These are phyloP conservation scores for Lophiotrema nucula DNA, from an alignment of 495 filamentous ascomycete genomes.

Conservation along the genomic window DNA sequence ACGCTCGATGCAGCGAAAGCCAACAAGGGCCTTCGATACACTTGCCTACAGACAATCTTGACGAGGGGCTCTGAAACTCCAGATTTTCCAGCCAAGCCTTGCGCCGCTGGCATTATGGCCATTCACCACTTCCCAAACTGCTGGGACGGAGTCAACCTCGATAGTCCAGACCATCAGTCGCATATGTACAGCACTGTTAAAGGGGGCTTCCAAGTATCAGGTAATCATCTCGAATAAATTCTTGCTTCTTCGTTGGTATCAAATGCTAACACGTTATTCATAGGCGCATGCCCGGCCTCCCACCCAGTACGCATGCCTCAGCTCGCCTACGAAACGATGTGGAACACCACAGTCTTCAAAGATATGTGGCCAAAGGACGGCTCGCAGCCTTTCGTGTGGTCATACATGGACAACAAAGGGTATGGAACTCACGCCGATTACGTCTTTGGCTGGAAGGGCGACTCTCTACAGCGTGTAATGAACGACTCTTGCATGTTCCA, in stretches of 20 bases:
- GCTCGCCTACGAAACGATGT: slow-evolving; percentile 31
- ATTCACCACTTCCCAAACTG: slow-evolving; percentile 52
- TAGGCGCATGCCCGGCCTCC: slow-evolving; percentile 17
- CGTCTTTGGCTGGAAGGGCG: slow-evolving; percentile 31
- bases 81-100: slow-evolving; percentile 49
- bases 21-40: slow-evolving; percentile 49
- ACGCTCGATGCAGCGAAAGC: slow-evolving; percentile 16
- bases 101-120: slow-evolving; percentile 50
- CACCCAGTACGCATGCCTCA: slow-evolving; percentile 30
- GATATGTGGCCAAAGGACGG: slow-evolving; percentile 32
- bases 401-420: slow-evolving; percentile 20
- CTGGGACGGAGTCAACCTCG: slow-evolving; percentile 31
- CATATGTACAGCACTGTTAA: slow-evolving; percentile 21
- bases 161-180: slow-evolving; percentile 27
- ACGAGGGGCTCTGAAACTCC: slow-evolving; percentile 47
- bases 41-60: slow-evolving; percentile 46
- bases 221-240: no score
- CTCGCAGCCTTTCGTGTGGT: slow-evolving; percentile 26
- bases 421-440: slow-evolving; percentile 33
- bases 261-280: no score
- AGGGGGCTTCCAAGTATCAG: slow-evolving; percentile 26
- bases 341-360: slow-evolving; percentile 26
- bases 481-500: slow-evolving; percentile 29
- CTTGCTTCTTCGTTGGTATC: no score
- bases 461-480: slow-evolving; percentile 24